Conservation (phyloP, 208 protist species). For the Leishmania lainsoni region DNA sequence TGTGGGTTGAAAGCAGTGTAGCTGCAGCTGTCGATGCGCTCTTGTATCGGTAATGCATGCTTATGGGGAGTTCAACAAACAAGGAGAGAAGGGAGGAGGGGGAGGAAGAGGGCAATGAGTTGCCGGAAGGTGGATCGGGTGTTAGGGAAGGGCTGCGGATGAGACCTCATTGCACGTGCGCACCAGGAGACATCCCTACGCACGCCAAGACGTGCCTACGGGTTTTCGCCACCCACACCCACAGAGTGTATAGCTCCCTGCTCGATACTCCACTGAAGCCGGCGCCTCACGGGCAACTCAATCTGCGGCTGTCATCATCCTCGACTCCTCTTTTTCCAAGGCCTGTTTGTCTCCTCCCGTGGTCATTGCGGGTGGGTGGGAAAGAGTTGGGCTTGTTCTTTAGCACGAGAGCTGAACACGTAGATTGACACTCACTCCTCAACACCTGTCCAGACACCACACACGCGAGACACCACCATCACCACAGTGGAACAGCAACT, state of each 20-base stretch:
- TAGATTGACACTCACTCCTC: neutral
- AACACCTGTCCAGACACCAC: neutral
- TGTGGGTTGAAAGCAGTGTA: neutral
- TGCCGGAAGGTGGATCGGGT: neutral
- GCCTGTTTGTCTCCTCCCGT: no score
- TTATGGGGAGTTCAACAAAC: neutral
- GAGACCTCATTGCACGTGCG: neutral
- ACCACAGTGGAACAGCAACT: neutral
- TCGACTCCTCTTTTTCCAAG: neutral
- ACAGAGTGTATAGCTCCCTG: neutral
- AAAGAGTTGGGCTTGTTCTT: neutral
- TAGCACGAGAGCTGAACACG: neutral
- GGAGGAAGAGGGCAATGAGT: neutral
- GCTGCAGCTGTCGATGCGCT: neutral
- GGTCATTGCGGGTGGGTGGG: neutral
- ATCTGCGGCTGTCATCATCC: neutral
- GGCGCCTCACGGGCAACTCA: neutral
- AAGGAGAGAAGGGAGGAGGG: neutral
- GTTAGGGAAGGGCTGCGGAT: neutral
- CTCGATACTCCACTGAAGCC: neutral
- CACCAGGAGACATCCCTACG: neutral
- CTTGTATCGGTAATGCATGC: neutral
- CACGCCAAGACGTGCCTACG: neutral
- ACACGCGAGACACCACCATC: neutral
- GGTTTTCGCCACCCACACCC: neutral